A percentile compares a stretch with the other conserved stretches of the same genome.
These are phyloP conservation scores for Vachellia collinsii DNA, from an alignment of 306 rosid species.

Conservation along the genomic window DNA sequence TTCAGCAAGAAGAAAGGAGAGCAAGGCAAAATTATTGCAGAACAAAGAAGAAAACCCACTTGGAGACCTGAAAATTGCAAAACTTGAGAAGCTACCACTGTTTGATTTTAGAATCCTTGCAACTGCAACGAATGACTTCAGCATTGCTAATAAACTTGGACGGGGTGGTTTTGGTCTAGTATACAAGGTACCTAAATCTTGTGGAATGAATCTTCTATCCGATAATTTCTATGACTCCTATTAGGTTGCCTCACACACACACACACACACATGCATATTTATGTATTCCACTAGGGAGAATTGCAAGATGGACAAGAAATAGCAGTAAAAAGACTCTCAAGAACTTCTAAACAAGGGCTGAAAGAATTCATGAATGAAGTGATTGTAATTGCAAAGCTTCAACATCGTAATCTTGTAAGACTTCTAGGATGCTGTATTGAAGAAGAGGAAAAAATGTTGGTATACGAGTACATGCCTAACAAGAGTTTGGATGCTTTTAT, in stretches of 20 bases:
- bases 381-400: background rate
- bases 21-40: background rate
- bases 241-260: too few species aligned
- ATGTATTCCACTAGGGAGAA: background rate
- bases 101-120: background rate
- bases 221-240: background rate
- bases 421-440: background rate
- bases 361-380: slow-evolving; percentile 12
- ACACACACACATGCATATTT: too few species aligned
- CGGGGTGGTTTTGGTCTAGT: background rate
- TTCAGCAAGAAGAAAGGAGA: background rate
- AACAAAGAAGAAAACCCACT: background rate
- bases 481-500: slow-evolving; percentile 8
- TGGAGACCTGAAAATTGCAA: background rate
- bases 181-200: background rate
- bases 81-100: background rate
- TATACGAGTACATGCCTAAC: slow-evolving; percentile 14
- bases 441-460: slow-evolving; percentile 5
- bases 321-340: slow-evolving; percentile 10
- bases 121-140: background rate
- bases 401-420: slow-evolving; percentile 3
- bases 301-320: slow-evolving; percentile 5
- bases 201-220: background rate
- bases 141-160: background rate
- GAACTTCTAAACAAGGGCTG: slow-evolving; percentile 3